Evolutionary conservation across 352 stramenopile species (phyloP).

Genomic region (Phytophthora uliginosa): DNA sequence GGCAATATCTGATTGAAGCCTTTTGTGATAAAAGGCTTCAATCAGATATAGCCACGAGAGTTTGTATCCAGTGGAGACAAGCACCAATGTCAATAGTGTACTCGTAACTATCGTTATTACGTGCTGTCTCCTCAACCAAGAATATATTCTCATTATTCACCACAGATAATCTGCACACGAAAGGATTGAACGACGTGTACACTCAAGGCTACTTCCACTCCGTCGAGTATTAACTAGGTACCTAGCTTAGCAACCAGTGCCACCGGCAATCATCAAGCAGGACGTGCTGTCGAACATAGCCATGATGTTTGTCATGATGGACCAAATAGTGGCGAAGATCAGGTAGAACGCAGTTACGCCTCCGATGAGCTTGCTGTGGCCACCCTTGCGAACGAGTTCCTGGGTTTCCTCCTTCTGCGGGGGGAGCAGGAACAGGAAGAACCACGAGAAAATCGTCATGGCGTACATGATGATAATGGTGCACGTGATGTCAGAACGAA

Average conservation of each 20-base stretch:
- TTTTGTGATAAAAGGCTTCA: too few relatives aligned
- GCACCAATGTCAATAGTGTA: too few relatives aligned
- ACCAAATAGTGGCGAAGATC: slow-evolving; percentile 15
- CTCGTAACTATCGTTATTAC: too few relatives aligned
- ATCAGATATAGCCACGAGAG: too few relatives aligned
- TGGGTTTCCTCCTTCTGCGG: slow-evolving; percentile 18
- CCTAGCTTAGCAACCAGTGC: background rate
- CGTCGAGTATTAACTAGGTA: background rate
- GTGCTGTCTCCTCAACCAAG: too few relatives aligned
- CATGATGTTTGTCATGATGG: slow-evolving; percentile 22
- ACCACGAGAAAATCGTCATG: slow-evolving; percentile 20
- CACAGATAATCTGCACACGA: background rate
- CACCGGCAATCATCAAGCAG: slow-evolving; percentile 17
- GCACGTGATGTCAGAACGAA: slow-evolving; percentile 8
- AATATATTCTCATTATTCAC: background rate
- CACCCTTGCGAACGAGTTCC: slow-evolving; percentile 12
- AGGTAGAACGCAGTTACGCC: slow-evolving; percentile 17
- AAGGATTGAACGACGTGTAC: background rate
- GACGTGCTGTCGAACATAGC: slow-evolving; percentile 21
- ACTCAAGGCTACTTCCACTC: background rate
- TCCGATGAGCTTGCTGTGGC: slow-evolving; percentile 13
- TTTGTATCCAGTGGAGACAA: too few relatives aligned
- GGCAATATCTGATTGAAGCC: too few relatives aligned
- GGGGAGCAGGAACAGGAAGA: slow-evolving; percentile 18
- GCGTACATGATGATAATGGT: slow-evolving; percentile 20